Conservation (phyloP, 2,329 filamentous ascomycete genomes). For the Trichophyton verrucosum region DNA sequence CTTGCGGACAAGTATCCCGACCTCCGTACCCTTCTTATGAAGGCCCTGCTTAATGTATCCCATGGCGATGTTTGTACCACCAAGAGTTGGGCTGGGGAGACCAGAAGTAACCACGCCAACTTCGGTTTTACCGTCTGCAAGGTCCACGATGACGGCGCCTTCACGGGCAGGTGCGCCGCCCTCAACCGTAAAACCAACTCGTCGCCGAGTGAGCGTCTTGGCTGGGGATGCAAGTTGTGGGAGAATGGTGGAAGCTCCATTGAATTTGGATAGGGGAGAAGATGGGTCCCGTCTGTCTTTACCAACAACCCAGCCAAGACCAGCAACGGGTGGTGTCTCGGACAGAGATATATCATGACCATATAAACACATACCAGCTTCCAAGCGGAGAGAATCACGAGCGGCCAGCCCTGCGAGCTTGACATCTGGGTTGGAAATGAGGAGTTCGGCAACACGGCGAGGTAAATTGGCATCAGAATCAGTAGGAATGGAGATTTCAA, state of each 20-base stretch:
- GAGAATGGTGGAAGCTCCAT: constrained; percentile 68
- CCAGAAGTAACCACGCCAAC: constrained; percentile 80
- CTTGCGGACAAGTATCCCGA: constrained; percentile 65
- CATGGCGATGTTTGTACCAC: constrained; percentile 85
- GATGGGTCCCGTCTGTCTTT: constrained; percentile 53
- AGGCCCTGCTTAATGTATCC: constrained; percentile 70
- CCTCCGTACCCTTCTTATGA: constrained; percentile 73
- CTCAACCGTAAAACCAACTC: constrained; percentile 70
- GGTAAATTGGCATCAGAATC: constrained; percentile 42
- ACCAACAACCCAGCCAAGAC: constrained; percentile 68
- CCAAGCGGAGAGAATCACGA: constrained; percentile 79
- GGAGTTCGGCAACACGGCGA: constrained; percentile 49
- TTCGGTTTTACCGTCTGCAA: constrained; percentile 42
- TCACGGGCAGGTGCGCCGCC: constrained; percentile 76
- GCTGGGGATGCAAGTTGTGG: constrained; percentile 49
- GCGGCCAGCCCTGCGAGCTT: constrained; percentile 81
- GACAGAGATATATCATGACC: constrained; percentile 88
- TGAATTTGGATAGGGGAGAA: constrained; percentile 54
- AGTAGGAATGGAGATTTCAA: constrained; percentile 78
- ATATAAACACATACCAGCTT: constrained; percentile 99
- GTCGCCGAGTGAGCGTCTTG: constrained; percentile 55
- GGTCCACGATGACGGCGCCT: constrained; percentile 62
- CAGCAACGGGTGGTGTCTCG: constrained; percentile 56
- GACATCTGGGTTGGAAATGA: constrained; percentile 55
- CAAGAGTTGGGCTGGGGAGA: constrained; percentile 72